Evolutionary conservation across 768 basidiomycete species (phyloP), one percentile per base, ranked within the genome.

Genomic region (Clitopilus passeckerianus): DNA sequence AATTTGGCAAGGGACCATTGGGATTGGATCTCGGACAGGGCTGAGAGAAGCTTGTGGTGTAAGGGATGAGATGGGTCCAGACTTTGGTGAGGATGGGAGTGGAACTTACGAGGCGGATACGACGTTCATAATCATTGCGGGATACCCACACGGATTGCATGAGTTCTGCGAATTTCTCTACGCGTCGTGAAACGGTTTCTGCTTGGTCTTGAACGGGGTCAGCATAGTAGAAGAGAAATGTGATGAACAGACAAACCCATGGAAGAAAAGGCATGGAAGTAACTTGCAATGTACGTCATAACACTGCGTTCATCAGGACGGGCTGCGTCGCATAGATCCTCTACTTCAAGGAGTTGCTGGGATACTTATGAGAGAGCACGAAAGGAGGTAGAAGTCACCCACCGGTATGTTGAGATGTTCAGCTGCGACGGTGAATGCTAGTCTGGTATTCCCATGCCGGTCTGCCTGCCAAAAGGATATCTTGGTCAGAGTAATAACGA

Each of bases 211-310:
- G 9, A 22, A 35, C 44, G 33, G 54, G 15, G 44, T 66, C 43
- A 61, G 58, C 60, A 44, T 61, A 34, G 52, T 5, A n/a, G 43
- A 18, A 6, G 34, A 27, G 12, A 18, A 24, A 61, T n/a, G 0
- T 30, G 9, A 55, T 55, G 33, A 34, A 34, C 44, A 30, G 18
- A 72, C 84, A 55, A 64, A 95, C 95, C 93, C 89, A 97, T 95
- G 0, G 92, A 88, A 0, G 95, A 96, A 71, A 99, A 99, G 0
- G 96, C 95, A 69, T 98, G 97, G 80, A 99, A 99, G 74, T 83
- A 98, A 66, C 92, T 92, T 34, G 97, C 97, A 52, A 99, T 90
- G 65, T 98, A 98, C 5, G 95, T 98, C 93, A 98, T 98, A 10
- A 98, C 92, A 72, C 91, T 93, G 35, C 94, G 87, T 74, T 99